Base-by-base conservation (phyloP, 179 eudicot species). In the Camellia oleifera region DNA sequence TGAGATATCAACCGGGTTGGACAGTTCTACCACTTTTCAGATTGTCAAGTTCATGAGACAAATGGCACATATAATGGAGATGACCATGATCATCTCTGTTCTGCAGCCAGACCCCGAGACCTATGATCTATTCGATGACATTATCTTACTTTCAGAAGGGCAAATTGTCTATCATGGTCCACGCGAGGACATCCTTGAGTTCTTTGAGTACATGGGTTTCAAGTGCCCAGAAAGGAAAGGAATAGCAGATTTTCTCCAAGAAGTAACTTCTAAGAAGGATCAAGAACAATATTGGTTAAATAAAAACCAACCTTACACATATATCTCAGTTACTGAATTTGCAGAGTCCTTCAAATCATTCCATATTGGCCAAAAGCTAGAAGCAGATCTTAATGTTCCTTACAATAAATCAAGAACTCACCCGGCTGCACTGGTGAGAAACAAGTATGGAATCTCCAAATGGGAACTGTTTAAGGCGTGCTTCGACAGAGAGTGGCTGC, bases 51-150 rank as follows among this genome's bases (percentile, higher is more conserved):
- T 79, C 72, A 88, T 94, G 91, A 89, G 87, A 77, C 90, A 93
- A 77, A 88, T 91, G 89, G 93, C 82, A 82, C 98, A 92, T 67
- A 82, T 92, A 54, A 87, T 91, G 94, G 97, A 91, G 70, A 83
- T 89, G 23, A 92, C 97, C 15, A 88, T 91, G 92, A 82, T 94
- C 62, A 88, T 92, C 57, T 92, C 97, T 74, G 95, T 94, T 70
- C 89, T 94, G 44, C 98, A 94, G 81, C 98, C 98, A 13, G 91
- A 95, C 50, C 97, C 97, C 0, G 97, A 92, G 81, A 89, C 93
- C 17, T 94, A 82, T 81, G 89, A 91, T 57, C 94, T 94, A 15
- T 94, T 94, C 69, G 98, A 94, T 72, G 95, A 94, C 69, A 76
- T 94, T 48, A 90, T 94, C 57, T 85, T 94, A 61, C 89, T 94